Base-by-base conservation (phyloP, 208 protist genomes). In the Leishmania gerbilli region DNA sequence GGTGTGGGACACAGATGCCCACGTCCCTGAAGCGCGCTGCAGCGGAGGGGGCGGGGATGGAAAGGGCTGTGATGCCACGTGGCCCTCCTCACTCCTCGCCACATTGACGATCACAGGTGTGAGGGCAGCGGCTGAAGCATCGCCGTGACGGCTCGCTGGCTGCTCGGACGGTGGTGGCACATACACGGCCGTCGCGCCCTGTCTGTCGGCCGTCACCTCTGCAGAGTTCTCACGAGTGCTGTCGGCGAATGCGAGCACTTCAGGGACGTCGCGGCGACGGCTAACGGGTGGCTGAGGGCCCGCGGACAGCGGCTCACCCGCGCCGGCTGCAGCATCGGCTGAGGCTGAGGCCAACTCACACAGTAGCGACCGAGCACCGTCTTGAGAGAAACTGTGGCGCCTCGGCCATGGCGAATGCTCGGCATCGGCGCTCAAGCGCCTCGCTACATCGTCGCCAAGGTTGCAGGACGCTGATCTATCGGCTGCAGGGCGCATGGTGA, bases 311-410 rank as follows among this genome's bases (percentile, higher is more conserved):
- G 9, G 47, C 47, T 34, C 51, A 37, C 34, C 47, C 72, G 13
- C 72, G 42, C 31, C 49, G 13, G 34, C 27, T 51, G 31, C 34
- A 27, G 51, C 11, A 62, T 56, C 19, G 31, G 3, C 51, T 56
- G 72, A 55, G 72, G 64, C 76, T 17, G 77, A 49, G 31, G 81
- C n/a, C 37, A 85, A 15, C n/a, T 85, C 81, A 11, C 19, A 24
- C 77, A 85, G n/a, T 21, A 85, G 77, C 31, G 77, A 85, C 1
- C 81, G 81, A 69, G 21, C 67, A 27, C 40, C 75, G 21, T 55
- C 74, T 74, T 56, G 55, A 31, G 37, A 45, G 5, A 37, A 13
- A 24, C 19, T 17, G 17, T 49, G 37, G 8, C 42, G 15, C 40
- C 17, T 49, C 15, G 74, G 13, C 34, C 49, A 17, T 76, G 45